These are phyloP conservation scores for Aspergillus floridensis DNA, from an alignment of 2,329 filamentous ascomycete genomes.

Conservation along the genomic window DNA sequence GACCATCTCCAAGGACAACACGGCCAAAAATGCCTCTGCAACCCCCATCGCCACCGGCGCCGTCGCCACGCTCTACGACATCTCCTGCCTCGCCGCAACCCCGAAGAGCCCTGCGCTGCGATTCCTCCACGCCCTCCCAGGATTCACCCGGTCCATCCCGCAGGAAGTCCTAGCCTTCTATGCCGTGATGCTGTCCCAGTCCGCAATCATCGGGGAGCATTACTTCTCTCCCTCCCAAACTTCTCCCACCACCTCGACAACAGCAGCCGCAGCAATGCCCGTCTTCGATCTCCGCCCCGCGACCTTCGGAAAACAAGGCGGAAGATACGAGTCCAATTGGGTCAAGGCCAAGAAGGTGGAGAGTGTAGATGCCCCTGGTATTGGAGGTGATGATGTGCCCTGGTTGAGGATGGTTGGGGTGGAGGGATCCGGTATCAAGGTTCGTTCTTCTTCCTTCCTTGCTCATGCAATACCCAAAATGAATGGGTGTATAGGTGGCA, in stretches of 20 bases:
- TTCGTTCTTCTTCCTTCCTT: slow-evolving; percentile 16
- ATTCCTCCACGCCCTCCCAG: slow-evolving; percentile 30
- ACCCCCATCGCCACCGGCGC: slow-evolving; percentile 43
- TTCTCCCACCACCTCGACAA: too few species aligned
- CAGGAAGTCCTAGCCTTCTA: slow-evolving; percentile 30
- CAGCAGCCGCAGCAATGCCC: slow-evolving; percentile 13
- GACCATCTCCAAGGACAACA: slow-evolving; percentile 15
- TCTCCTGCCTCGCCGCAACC: slow-evolving; percentile 32
- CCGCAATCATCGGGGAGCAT: slow-evolving; percentile 37
- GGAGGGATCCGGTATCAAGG: slow-evolving; percentile 30
- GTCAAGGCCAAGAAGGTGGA: slow-evolving; percentile 26
- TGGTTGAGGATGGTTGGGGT: slow-evolving; percentile 34
- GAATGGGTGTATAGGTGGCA: not conserved
- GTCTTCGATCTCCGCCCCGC: slow-evolving; percentile 33
- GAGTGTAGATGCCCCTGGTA: slow-evolving; percentile 27
- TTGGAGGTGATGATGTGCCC: slow-evolving; percentile 26
- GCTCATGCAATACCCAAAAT: slow-evolving; percentile 6
- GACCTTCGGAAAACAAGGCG: slow-evolving; percentile 6
- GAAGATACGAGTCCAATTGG: slow-evolving; percentile 21
- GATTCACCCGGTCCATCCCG: slow-evolving; percentile 19
- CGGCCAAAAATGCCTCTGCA: slow-evolving; percentile 12
- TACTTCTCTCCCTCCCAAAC: slow-evolving; percentile 26
- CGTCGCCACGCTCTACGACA: slow-evolving; percentile 47
- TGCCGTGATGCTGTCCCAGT: slow-evolving; percentile 16
- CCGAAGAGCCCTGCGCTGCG: too few species aligned